Evolutionary conservation across 371 early-diverging fungal species (phyloP).

Genomic region (Synchytrium microbalum): DNA sequence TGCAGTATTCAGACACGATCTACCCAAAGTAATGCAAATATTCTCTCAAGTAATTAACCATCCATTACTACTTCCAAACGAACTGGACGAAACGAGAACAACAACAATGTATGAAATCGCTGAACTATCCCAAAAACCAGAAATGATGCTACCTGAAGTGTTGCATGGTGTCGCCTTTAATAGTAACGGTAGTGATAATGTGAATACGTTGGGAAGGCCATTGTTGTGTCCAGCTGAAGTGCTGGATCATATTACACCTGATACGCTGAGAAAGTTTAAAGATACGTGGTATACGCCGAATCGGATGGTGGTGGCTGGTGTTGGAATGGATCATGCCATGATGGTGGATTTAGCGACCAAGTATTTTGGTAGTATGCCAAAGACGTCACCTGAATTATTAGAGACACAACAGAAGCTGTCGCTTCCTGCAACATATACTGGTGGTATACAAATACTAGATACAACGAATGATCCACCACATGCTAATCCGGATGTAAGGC

Average conservation of each 20-base stretch:
- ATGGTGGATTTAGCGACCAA: slow-evolving; percentile 63
- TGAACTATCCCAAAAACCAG: slow-evolving; percentile 76
- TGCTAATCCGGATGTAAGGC: slow-evolving; percentile 47
- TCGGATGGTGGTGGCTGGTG: slow-evolving; percentile 82
- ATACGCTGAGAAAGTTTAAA: slow-evolving; percentile 59
- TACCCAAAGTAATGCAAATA: slow-evolving; percentile 58
- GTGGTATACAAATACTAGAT: slow-evolving; percentile 65
- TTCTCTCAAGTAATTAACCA: slow-evolving; percentile 73
- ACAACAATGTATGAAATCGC: slow-evolving; percentile 78
- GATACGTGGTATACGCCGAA: slow-evolving; percentile 79
- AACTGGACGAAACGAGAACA: slow-evolving; percentile 73
- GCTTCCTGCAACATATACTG: slow-evolving; percentile 65
- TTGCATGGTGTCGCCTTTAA: slow-evolving; percentile 76
- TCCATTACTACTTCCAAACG: slow-evolving; percentile 61
- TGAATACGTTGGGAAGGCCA: slow-evolving; percentile 78
- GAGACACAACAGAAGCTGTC: slow-evolving; percentile 9
- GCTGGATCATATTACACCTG: slow-evolving; percentile 58
- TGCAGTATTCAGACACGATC: slow-evolving; percentile 77
- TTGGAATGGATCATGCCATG: slow-evolving; percentile 77
- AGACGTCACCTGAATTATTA: slow-evolving; percentile 21
- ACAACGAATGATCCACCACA: slow-evolving; percentile 38
- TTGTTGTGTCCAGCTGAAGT: slow-evolving; percentile 60
- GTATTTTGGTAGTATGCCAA: slow-evolving; percentile 52
- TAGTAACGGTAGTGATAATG: slow-evolving; percentile 15
- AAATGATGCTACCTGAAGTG: slow-evolving; percentile 77